phyloP scores from a whole-genome alignment of 495 filamentous ascomycete genomes.

The Lasiosphaeris hirsuta region DNA sequence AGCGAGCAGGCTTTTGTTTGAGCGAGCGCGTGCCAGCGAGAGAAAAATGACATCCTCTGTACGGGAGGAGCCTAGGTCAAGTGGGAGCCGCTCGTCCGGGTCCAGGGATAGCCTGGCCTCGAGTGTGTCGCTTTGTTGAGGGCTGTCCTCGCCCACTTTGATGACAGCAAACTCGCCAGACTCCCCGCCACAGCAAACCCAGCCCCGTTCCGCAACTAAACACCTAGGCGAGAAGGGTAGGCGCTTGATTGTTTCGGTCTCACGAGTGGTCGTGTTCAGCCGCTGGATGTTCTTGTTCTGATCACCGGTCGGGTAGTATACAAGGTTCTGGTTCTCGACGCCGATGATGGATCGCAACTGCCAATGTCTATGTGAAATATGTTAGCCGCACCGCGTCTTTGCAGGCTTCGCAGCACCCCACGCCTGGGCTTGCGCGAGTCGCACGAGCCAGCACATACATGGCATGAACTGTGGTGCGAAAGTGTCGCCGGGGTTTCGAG shows the following conservation, averaged over 20 bases:
- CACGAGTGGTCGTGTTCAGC: slow-evolving; percentile 66
- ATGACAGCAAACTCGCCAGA: slow-evolving; percentile 83
- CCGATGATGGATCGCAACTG: slow-evolving; percentile 91
- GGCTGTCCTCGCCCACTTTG: slow-evolving; percentile 44
- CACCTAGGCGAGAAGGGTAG: slow-evolving; percentile 82
- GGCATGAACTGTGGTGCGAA: slow-evolving; percentile 69
- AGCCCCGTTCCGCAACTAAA: slow-evolving; percentile 77
- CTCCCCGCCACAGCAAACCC: slow-evolving; percentile 86
- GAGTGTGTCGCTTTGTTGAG: slow-evolving; percentile 8
- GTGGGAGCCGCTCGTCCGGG: slow-evolving; percentile 59
- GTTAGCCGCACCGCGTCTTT: slow-evolving; percentile 14
- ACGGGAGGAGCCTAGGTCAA: slow-evolving; percentile 48
- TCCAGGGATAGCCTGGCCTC: slow-evolving; percentile 39
- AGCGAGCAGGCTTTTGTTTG: slow-evolving; percentile 34
- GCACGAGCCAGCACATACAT: slow-evolving; percentile 51
- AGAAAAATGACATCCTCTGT: slow-evolving; percentile 25
- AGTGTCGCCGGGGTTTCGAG: slow-evolving; percentile 66
- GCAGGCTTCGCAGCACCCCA: slow-evolving; percentile 1
- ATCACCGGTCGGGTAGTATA: slow-evolving; percentile 70
- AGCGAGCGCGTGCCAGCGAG: slow-evolving; percentile 31
- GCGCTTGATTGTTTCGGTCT: slow-evolving; percentile 69
- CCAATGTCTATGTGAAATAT: slow-evolving; percentile 62
- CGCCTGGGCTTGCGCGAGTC: not conserved
- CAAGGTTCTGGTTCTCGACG: slow-evolving; percentile 65
- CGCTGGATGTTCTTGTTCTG: slow-evolving; percentile 58